These are phyloP conservation scores for Vararia minispora DNA, from an alignment of 768 basidiomycete genomes.

Conservation along the genomic window DNA sequence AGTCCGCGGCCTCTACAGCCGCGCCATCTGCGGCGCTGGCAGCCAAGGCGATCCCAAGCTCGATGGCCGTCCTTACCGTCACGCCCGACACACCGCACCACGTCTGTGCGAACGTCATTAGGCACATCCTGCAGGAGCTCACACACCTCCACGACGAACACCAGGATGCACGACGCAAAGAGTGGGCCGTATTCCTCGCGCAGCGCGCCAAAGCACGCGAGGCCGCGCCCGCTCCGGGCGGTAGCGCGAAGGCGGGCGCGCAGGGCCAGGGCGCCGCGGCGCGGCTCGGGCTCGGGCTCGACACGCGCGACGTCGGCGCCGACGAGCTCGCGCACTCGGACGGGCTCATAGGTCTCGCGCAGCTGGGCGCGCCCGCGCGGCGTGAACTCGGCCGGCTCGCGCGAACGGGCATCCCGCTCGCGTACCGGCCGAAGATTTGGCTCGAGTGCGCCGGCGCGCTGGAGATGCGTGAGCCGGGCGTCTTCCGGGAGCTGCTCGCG, in stretches of 20 bases:
- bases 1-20: conserved; percentile 28
- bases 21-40: conserved; percentile 11
- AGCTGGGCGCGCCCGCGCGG: conserved; percentile 73
- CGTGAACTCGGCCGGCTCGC: conserved; percentile 73
- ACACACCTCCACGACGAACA: conserved; percentile 76
- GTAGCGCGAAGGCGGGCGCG: conserved; percentile 6
- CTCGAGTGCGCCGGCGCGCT: conserved; percentile 88
- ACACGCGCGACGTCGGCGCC: conserved; percentile 47
- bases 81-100: conserved; percentile 58
- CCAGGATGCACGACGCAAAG: conserved; percentile 55
- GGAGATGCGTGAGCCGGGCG: conserved; percentile 86
- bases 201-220: conserved; percentile 39
- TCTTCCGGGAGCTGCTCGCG: conserved; percentile 75
- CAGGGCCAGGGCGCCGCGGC: conserved; percentile 39
- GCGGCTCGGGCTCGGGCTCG: conserved; percentile 55
- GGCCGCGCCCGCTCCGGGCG: conserved; percentile 9
- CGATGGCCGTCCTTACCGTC: conserved; percentile 47
- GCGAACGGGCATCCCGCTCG: conserved; percentile 79
- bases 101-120: conserved; percentile 65
- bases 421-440: conserved; percentile 84
- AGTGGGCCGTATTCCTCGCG: conserved; percentile 85
- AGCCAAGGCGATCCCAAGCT: conserved; percentile 23
- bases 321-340: conserved; percentile 76
- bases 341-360: conserved; percentile 83
- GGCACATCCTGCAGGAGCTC: conserved; percentile 61